Conservation (phyloP, 129 eudicot genomes). For the Centella asiatica region DNA sequence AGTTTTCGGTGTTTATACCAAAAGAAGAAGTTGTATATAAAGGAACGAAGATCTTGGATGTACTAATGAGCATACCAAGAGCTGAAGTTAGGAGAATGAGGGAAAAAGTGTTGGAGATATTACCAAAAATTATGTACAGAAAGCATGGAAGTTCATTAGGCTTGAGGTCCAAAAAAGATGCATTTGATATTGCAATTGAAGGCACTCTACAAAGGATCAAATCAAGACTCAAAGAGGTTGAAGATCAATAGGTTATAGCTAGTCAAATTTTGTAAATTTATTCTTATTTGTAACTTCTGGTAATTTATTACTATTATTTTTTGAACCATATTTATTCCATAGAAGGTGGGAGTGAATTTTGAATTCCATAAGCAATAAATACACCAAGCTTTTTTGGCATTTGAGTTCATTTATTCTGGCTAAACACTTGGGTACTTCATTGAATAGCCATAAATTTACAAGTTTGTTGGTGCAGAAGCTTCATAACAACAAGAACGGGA, state of each 20-base stretch:
- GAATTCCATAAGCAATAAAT: not conserved
- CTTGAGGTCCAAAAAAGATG: constrained; percentile 69
- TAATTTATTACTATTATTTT: not conserved
- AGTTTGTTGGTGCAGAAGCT: not conserved
- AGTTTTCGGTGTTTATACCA: constrained; percentile 72
- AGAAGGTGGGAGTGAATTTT: not conserved
- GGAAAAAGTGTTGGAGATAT: constrained; percentile 63
- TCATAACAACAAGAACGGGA: not conserved
- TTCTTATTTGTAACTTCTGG: not conserved
- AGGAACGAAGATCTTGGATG: constrained; percentile 67
- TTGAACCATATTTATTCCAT: not conserved
- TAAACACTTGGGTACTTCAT: not conserved
- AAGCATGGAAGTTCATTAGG: constrained; percentile 95
- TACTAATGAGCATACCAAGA: constrained; percentile 55
- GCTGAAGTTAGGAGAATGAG: constrained; percentile 57
- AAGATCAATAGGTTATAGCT: constrained; percentile 15
- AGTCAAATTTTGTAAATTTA: constrained; percentile 3
- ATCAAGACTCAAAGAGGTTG: constrained; percentile 37
- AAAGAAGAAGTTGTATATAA: constrained; percentile 86
- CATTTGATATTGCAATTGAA: constrained; percentile 79
- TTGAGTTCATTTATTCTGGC: not conserved
- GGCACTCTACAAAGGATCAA: constrained; percentile 63
- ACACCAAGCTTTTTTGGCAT: no score
- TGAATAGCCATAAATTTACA: not conserved
- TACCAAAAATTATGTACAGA: constrained; percentile 68